Percentiles rank a stretch among this genome's conserved stretches.
Conservation (phyloP, 768 basidiomycete species). For the Agaricus sinodeliciosus region DNA sequence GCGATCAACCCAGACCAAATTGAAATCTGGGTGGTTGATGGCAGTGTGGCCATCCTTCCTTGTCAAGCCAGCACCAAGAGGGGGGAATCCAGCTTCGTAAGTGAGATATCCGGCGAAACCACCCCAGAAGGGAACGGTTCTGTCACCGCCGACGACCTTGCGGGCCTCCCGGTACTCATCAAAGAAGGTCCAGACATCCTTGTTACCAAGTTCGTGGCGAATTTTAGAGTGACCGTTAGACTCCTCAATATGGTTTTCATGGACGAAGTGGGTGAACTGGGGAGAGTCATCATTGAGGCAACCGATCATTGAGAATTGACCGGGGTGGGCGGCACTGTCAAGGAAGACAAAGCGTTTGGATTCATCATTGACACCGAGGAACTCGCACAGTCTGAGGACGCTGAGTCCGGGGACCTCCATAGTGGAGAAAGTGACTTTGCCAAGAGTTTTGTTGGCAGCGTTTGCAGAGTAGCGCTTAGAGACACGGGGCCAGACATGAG, state of each 20-base stretch:
- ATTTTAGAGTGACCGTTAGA: conserved; percentile 32
- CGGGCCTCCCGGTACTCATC: conserved; percentile 56
- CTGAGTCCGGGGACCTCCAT: conserved; percentile 38
- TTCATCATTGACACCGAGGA: conserved; percentile 54
- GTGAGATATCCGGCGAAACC: conserved; percentile 73
- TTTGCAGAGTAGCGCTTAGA: conserved; percentile 18
- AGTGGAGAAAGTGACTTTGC: conserved; percentile 24
- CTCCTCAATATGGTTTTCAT: conserved; percentile 42
- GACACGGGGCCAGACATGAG: conserved; percentile 53
- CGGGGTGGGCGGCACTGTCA: conserved; percentile 73
- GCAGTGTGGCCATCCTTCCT: conserved; percentile 13
- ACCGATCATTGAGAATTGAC: conserved; percentile 67
- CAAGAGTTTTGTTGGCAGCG: conserved; percentile 15
- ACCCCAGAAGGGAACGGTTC: conserved; percentile 75
- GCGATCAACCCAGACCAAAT: conserved; percentile 72
- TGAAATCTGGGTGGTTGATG: conserved; percentile 59
- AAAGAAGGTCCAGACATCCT: conserved; percentile 72
- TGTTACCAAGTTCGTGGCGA: conserved; percentile 30
- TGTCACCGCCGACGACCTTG: conserved; percentile 38
- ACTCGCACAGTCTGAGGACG: conserved; percentile 48
- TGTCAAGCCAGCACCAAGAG: conserved; percentile 39
- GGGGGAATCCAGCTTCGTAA: conserved; percentile 69
- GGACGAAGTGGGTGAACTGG: conserved; percentile 51
- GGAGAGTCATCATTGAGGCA: conserved; percentile 46
- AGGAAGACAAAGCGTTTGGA: conserved; percentile 59